Conservation (phyloP, 225 moss, liverwort and hornwort species). For the Neckera pumila region DNA sequence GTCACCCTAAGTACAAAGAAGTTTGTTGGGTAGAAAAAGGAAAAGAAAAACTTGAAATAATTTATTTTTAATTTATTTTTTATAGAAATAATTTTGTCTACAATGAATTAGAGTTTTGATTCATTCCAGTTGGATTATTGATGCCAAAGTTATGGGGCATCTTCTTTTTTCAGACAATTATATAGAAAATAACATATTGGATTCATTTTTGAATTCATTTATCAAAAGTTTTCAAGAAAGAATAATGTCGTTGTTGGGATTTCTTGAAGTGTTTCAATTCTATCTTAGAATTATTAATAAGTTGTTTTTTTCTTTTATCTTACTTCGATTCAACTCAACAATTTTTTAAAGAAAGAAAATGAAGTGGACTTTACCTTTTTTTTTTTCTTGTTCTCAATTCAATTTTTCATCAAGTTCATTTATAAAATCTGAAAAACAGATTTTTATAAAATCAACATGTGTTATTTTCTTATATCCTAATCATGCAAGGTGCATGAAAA, state of each 20-base stretch:
- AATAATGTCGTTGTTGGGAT: neutral
- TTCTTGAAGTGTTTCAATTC: neutral
- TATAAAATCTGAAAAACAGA: no score
- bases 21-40: neutral
- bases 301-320: neutral
- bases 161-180: fast-evolving
- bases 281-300: neutral
- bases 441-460: neutral
- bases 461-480: neutral
- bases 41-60: no score
- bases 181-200: fast-evolving
- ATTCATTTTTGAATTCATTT: neutral
- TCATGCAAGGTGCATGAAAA: neutral
- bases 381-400: no score
- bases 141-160: neutral
- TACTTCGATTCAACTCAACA: fast-evolving
- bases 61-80: no score
- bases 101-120: neutral
- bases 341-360: neutral
- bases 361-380: neutral
- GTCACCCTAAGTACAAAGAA: neutral
- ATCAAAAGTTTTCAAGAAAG: fast-evolving
- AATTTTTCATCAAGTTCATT: neutral
- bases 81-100: neutral
- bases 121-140: neutral